phyloP scores from a whole-genome alignment of 805 yeast genomes.

The Yarrowia deformans region DNA sequence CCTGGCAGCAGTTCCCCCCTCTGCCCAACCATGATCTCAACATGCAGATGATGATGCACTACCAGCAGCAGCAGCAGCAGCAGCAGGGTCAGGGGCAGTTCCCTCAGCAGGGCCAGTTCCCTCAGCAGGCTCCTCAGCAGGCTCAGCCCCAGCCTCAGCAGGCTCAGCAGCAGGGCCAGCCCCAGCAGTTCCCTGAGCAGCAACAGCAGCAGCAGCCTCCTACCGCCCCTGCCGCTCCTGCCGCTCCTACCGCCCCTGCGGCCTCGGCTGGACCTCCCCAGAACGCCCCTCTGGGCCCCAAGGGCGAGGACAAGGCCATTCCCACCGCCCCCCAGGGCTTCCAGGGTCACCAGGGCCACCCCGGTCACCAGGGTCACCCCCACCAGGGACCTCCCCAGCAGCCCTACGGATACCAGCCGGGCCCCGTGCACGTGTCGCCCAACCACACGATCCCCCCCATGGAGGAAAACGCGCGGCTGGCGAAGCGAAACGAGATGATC shows the following conservation, averaged over 20 bases:
- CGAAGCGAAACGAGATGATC: constrained; percentile 37
- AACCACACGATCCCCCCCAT: constrained; percentile 31
- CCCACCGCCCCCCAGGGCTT: constrained; percentile 30
- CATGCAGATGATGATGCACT: constrained; percentile 41
- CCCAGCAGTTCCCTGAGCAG: not conserved
- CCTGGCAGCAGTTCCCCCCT: constrained; percentile 37
- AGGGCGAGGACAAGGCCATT: constrained; percentile 3
- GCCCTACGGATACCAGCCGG: constrained; percentile 17
- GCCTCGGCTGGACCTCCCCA: constrained; percentile 2
- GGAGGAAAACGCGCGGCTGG: constrained; percentile 34
- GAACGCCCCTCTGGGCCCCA: constrained; percentile 14
- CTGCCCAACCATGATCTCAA: constrained; percentile 33
- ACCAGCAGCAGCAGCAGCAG: constrained; percentile 5
- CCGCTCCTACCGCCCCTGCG: not conserved
- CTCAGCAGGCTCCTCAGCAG: not conserved
- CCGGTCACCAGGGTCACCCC: not conserved
- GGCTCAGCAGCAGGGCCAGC: constrained; percentile 6
- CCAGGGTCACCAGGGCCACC: constrained; percentile 1
- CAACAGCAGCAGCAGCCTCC: not conserved
- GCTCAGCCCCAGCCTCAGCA: constrained; percentile 45
- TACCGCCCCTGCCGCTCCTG: not conserved
- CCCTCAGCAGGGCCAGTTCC: constrained; percentile 46
- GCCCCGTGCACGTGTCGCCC: constrained; percentile 33
- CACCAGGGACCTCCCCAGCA: not conserved
- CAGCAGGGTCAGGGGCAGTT: not conserved